Evolutionary conservation across 306 rosid genomes (phyloP).

Genomic region (Cercis canadensis): DNA sequence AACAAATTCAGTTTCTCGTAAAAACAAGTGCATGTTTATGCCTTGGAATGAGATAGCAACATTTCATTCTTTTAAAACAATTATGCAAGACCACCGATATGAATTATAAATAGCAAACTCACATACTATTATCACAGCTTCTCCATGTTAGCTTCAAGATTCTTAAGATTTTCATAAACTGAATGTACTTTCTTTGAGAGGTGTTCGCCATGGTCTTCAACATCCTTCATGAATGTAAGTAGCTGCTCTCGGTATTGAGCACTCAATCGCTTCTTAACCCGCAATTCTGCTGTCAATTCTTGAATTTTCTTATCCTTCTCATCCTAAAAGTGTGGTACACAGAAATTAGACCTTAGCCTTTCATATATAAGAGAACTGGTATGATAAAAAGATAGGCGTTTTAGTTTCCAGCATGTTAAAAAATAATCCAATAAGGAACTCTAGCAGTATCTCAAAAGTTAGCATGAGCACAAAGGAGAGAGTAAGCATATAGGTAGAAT

Average conservation of each 20-base stretch:
- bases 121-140: neutral
- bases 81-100: neutral
- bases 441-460: neutral
- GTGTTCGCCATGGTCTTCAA: constrained; percentile 36
- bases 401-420: neutral
- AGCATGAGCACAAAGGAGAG: neutral
- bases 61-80: too few relatives aligned
- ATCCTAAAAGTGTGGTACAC: constrained; percentile 27
- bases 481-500: neutral
- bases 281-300: constrained; percentile 38
- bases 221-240: constrained; percentile 31
- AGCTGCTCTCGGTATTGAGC: constrained; percentile 35
- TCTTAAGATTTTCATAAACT: constrained; percentile 33
- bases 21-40: too few relatives aligned
- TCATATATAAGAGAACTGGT: neutral
- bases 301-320: constrained; percentile 43
- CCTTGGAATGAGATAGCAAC: too few relatives aligned
- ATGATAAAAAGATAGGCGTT: neutral
- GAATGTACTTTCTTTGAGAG: constrained; percentile 20
- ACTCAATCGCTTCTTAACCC: constrained; percentile 39
- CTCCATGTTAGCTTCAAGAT: constrained; percentile 30
- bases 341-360: neutral
- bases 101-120: neutral
- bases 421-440: neutral
- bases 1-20: too few relatives aligned